Evolutionary conservation across 2,329 filamentous ascomycete genomes (phyloP).

Genomic region (Monosporascus sp.): DNA sequence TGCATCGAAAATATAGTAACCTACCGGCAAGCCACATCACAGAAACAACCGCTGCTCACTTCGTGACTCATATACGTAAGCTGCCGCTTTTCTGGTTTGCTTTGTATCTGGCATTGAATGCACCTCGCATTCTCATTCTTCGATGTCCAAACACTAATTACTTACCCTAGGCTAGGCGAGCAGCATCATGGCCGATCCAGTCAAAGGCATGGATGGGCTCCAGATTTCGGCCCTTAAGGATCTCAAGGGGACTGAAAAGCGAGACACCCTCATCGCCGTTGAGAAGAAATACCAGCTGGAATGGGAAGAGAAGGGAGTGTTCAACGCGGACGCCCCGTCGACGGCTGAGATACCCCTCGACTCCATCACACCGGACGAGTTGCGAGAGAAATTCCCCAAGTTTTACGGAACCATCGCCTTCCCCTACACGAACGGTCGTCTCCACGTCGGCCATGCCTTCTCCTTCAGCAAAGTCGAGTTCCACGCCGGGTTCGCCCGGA

Average conservation of each 20-base stretch:
- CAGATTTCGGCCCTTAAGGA: constrained; percentile 16
- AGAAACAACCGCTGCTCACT: too few relatives aligned
- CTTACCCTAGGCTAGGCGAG: not conserved
- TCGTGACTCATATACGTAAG: too few relatives aligned
- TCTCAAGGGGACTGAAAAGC: constrained; percentile 66
- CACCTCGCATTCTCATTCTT: too few relatives aligned
- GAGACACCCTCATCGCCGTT: constrained; percentile 72
- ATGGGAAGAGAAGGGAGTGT: constrained; percentile 74
- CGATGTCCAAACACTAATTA: too few relatives aligned
- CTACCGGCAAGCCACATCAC: too few relatives aligned
- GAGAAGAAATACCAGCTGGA: constrained; percentile 90
- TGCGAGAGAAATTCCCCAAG: constrained; percentile 80
- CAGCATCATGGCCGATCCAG: constrained; percentile 11
- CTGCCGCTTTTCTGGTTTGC: too few relatives aligned
- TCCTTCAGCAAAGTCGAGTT: constrained; percentile 93
- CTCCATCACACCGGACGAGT: constrained; percentile 66
- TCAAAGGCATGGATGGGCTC: constrained; percentile 11
- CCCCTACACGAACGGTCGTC: constrained; percentile 65
- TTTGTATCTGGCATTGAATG: too few relatives aligned
- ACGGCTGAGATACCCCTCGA: constrained; percentile 71
- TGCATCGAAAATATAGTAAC: too few relatives aligned
- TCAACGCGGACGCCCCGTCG: constrained; percentile 81
- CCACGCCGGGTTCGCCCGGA: constrained; percentile 75
- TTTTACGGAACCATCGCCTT: constrained; percentile 67
- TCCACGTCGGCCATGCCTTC: constrained; percentile 91